Conservation (phyloP, 2,329 filamentous ascomycete species). For the Ceratocystiopsis brevicomis region DNA sequence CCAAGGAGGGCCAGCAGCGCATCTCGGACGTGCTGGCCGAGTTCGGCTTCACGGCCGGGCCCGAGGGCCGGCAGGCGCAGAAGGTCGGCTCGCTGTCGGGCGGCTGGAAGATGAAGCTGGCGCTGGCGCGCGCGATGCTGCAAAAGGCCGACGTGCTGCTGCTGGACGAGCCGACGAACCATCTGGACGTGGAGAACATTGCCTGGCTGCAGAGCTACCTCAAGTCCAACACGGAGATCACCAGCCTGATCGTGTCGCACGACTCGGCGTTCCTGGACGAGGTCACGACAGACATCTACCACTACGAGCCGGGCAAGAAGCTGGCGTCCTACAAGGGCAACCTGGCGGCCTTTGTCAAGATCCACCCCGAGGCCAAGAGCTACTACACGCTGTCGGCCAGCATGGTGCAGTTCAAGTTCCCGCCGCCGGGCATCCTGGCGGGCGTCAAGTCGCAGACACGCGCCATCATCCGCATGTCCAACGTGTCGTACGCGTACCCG, state of each 20-base stretch:
- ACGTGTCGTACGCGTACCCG: slow-evolving; percentile 89
- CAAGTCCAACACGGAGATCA: slow-evolving; percentile 89
- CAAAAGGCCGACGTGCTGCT: slow-evolving; percentile 91
- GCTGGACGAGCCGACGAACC: slow-evolving; percentile 96
- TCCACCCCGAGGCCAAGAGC: slow-evolving; percentile 85
- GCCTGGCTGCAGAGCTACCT: slow-evolving; percentile 92
- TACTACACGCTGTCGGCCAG: slow-evolving; percentile 91
- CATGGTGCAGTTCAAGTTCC: slow-evolving; percentile 93
- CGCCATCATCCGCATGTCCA: slow-evolving; percentile 86
- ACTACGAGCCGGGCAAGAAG: slow-evolving; percentile 94
- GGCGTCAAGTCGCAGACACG: slow-evolving; percentile 92
- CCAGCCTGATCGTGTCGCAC: slow-evolving; percentile 93
- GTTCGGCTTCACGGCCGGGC: slow-evolving; percentile 83
- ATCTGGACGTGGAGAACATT: slow-evolving; percentile 89
- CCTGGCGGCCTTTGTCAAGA: slow-evolving; percentile 64
- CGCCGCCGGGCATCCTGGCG: slow-evolving; percentile 77
- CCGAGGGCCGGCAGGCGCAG: slow-evolving; percentile 72
- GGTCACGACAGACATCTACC: slow-evolving; percentile 96
- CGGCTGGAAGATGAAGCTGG: slow-evolving; percentile 99
- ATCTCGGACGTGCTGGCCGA: slow-evolving; percentile 72
- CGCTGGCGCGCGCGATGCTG: slow-evolving; percentile 87
- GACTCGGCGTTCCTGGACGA: slow-evolving; percentile 95
- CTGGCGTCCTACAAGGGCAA: slow-evolving; percentile 72
- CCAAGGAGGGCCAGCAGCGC: slow-evolving; percentile 56
- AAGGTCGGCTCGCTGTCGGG: slow-evolving; percentile 88